These are phyloP conservation scores for Hyaloscypha finlandica DNA, from an alignment of 495 filamentous ascomycete species.

Conservation along the genomic window DNA sequence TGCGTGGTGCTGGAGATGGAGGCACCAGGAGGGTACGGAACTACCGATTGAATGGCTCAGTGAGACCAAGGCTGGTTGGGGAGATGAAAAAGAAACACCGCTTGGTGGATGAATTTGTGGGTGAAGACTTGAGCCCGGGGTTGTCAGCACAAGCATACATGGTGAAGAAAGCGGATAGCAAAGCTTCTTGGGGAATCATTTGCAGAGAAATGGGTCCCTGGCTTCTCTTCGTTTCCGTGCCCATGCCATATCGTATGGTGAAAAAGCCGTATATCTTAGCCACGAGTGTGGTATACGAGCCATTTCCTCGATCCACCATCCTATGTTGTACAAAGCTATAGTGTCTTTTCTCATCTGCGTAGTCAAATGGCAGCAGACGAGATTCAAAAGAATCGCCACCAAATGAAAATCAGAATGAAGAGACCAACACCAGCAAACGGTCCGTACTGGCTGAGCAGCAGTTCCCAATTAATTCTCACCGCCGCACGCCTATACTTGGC, in stretches of 20 bases:
- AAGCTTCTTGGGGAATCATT: not conserved
- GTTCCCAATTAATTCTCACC: constrained; percentile 97
- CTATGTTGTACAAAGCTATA: too few species aligned
- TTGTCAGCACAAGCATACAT: not conserved
- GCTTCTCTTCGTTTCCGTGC: not conserved
- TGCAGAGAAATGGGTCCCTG: not conserved
- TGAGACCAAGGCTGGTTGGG: not conserved
- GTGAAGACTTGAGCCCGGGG: too few species aligned
- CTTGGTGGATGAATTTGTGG: not conserved
- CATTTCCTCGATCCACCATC: too few species aligned
- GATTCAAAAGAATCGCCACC: constrained; percentile 79
- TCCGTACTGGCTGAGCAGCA: constrained; percentile 95
- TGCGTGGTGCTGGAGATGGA: not conserved
- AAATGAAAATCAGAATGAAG: constrained; percentile 81
- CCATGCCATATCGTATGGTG: not conserved
- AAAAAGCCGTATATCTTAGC: not conserved
- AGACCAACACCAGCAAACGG: constrained; percentile 79
- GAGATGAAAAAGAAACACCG: not conserved
- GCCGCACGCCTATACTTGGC: constrained; percentile 91
- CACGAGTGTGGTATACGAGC: not conserved
- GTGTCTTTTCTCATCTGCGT: not conserved
- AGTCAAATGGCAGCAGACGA: not conserved
- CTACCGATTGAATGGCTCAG: constrained; percentile 1
- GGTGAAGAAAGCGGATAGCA: not conserved
- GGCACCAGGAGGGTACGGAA: not conserved